A percentile compares a stretch with the other conserved stretches of the same genome.
Conservation (phyloP, 495 filamentous ascomycete genomes). For the Penicillium roqueforti region DNA sequence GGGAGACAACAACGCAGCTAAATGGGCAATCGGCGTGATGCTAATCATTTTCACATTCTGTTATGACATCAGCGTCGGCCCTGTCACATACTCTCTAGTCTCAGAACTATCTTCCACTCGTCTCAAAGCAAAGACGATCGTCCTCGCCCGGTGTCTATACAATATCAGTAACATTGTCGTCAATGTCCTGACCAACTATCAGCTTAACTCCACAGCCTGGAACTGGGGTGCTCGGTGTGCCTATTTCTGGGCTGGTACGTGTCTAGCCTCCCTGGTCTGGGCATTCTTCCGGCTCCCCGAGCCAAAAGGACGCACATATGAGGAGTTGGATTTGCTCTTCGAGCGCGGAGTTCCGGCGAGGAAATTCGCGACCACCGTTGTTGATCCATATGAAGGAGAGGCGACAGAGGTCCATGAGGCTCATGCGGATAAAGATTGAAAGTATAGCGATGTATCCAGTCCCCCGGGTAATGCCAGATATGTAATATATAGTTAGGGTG, state of each 20-base stretch:
- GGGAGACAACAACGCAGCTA: constrained; percentile 32
- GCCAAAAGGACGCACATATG: constrained; percentile 58
- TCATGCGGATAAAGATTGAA: constrained; percentile 6
- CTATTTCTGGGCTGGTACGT: constrained; percentile 66
- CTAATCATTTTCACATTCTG: constrained; percentile 60
- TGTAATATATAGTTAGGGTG: too few species aligned
- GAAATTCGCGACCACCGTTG: constrained; percentile 7
- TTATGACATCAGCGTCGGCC: constrained; percentile 67
- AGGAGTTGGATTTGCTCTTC: constrained; percentile 45
- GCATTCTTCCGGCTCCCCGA: constrained; percentile 65
- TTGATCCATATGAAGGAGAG: constrained; percentile 15
- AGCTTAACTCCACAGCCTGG: constrained; percentile 63
- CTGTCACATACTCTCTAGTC: constrained; percentile 67
- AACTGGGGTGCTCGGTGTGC: constrained; percentile 61
- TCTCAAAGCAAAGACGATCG: constrained; percentile 64
- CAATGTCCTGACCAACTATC: constrained; percentile 61
- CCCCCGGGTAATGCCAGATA: background rate
- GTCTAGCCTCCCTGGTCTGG: constrained; percentile 60
- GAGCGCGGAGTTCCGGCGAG: constrained; percentile 50
- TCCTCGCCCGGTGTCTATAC: constrained; percentile 59
- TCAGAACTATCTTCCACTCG: constrained; percentile 62
- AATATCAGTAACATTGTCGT: constrained; percentile 60
- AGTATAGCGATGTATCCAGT: background rate
- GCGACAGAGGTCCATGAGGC: constrained; percentile 6
- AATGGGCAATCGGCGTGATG: constrained; percentile 45